These are phyloP conservation scores for Trypanosoma avium DNA, from an alignment of 208 protist genomes.

Conservation along the genomic window DNA sequence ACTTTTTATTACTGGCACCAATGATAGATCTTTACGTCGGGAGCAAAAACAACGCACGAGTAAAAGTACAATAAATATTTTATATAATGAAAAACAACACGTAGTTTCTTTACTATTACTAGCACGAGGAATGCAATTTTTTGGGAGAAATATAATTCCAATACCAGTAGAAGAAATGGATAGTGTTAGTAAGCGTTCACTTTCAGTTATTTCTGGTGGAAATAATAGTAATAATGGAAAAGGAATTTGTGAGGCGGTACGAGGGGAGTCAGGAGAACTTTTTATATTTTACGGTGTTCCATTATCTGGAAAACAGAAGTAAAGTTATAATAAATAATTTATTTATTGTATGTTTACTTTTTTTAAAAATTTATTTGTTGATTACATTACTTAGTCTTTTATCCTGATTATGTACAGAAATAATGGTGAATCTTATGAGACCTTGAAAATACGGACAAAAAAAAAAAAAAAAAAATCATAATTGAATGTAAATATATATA, in stretches of 20 bases:
- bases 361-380: neutral
- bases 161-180: slow-evolving; percentile 38
- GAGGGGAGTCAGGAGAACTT: neutral
- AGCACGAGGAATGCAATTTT: slow-evolving; percentile 58
- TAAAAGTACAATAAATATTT: slow-evolving; percentile 8
- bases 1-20: slow-evolving; percentile 45
- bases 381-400: neutral
- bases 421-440: no score
- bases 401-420: neutral
- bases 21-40: slow-evolving; percentile 45
- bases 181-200: slow-evolving; percentile 37
- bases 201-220: slow-evolving; percentile 37
- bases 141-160: slow-evolving; percentile 45
- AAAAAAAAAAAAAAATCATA: slow-evolving; percentile 2
- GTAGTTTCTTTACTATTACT: slow-evolving; percentile 61
- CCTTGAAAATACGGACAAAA: neutral
- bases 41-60: slow-evolving; percentile 48
- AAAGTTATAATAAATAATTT: neutral
- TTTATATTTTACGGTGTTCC: slow-evolving; percentile 28
- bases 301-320: slow-evolving; percentile 17
- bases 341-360: neutral
- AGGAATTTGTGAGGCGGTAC: slow-evolving; percentile 23
- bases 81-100: slow-evolving; percentile 35
- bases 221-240: no score
- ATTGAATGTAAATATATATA: neutral